These are phyloP conservation scores for Cadophora malorum DNA, from an alignment of 2,329 filamentous ascomycete species.

Conservation along the genomic window DNA sequence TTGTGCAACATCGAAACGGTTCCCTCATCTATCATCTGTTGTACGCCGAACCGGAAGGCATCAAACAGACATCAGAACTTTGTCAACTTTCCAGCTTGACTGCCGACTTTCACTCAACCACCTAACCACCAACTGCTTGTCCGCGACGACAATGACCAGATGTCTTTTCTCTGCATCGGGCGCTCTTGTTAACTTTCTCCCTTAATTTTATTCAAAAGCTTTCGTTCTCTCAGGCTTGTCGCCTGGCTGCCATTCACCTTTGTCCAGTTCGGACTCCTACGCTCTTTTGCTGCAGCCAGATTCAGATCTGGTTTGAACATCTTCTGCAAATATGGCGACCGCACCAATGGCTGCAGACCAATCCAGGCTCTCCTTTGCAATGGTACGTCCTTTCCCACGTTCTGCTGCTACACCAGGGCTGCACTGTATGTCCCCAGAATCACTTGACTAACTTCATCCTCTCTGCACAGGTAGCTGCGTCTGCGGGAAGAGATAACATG, in stretches of 20 bases:
- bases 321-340: conserved; percentile 52
- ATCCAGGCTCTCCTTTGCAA: conserved; percentile 75
- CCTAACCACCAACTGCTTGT: conserved; percentile 29
- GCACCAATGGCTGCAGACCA: conserved; percentile 54
- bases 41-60: conserved; percentile 1
- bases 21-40: neutral
- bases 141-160: conserved; percentile 47
- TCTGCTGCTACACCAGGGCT: neutral
- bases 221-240: conserved; percentile 35
- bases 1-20: neutral
- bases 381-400: conserved; percentile 57
- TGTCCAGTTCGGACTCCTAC: conserved; percentile 43
- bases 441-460: conserved; percentile 10
- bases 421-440: conserved; percentile 10
- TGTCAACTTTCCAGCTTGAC: conserved; percentile 5
- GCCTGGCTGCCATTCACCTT: conserved; percentile 44
- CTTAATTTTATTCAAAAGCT: conserved; percentile 44
- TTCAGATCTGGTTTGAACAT: conserved; percentile 28
- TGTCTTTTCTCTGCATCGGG: conserved; percentile 45
- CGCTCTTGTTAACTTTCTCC: conserved; percentile 46
- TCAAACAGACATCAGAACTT: conserved; percentile 27
- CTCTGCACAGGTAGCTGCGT: conserved; percentile 55
- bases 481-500: conserved; percentile 50
- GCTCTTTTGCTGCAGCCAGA: conserved; percentile 40
- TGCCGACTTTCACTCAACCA: conserved; percentile 14